Conservation (phyloP, 257 asterid genomes). For the Eustoma russellianum region DNA sequence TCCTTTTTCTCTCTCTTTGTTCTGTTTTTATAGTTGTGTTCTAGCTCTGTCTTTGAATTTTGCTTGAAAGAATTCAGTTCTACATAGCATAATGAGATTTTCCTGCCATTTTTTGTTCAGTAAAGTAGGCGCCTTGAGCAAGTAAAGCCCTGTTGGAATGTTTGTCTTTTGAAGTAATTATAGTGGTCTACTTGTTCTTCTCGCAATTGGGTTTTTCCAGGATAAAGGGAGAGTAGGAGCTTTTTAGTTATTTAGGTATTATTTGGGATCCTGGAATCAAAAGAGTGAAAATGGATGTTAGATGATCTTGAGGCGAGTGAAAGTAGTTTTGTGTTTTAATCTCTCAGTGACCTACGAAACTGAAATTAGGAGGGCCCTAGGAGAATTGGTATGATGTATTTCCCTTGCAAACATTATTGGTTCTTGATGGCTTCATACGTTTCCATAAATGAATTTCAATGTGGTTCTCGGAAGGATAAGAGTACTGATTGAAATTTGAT, state of each 20-base stretch:
- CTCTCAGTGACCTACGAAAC: too few species aligned
- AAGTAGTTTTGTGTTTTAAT: not conserved
- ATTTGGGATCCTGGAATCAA: not conserved
- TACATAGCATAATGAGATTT: not conserved
- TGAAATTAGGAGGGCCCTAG: too few species aligned
- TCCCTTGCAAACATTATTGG: too few species aligned
- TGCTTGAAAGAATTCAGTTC: not conserved
- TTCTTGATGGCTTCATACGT: too few species aligned
- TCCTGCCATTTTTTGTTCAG: not conserved
- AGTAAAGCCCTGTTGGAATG: too few species aligned
- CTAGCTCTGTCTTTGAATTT: not conserved
- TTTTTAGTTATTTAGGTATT: not conserved
- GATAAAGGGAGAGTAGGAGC: not conserved
- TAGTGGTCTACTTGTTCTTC: not conserved
- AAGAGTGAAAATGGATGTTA: not conserved
- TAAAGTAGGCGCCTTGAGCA: not conserved
- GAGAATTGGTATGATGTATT: too few species aligned
- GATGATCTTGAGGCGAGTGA: not conserved
- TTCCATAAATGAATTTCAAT: too few species aligned
- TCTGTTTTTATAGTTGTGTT: not conserved
- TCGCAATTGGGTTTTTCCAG: slow-evolving; percentile 4
- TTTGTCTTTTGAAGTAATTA: not conserved
- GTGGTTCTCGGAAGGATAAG: too few species aligned
- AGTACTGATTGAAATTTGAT: too few species aligned
- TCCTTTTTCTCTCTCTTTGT: not conserved